Conservation (phyloP, 1,284 basidiomycete species). For the Puccinia coronata region DNA sequence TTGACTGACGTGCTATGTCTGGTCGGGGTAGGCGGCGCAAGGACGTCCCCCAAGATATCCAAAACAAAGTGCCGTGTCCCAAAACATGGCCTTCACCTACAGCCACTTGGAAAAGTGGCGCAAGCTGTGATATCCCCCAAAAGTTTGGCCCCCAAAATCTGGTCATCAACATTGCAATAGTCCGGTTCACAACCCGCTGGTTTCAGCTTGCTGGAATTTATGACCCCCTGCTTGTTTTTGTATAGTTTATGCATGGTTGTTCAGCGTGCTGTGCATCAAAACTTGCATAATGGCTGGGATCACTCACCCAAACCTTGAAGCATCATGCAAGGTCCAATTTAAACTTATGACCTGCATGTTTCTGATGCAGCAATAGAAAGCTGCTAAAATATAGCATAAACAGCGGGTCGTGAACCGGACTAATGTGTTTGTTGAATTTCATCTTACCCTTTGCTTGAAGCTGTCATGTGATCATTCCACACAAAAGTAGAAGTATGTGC, state of each 20-base stretch:
- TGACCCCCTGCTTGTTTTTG: too few species aligned
- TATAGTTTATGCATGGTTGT: too few species aligned
- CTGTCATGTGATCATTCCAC: background rate
- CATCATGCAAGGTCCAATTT: too few species aligned
- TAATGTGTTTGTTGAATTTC: slow-evolving; percentile 30
- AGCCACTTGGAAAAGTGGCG: slow-evolving; percentile 32
- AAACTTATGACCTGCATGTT: too few species aligned
- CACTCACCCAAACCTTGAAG: too few species aligned
- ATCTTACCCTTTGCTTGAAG: background rate
- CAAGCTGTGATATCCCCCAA: slow-evolving; percentile 6
- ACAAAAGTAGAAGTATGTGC: background rate
- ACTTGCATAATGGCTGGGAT: too few species aligned
- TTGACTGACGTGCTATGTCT: background rate
- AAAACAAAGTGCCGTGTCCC: background rate
- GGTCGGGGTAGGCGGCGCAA: background rate
- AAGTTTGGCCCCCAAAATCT: slow-evolving; percentile 37
- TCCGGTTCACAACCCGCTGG: too few species aligned
- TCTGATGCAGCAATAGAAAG: too few species aligned
- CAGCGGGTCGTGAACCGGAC: too few species aligned
- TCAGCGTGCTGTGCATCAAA: too few species aligned
- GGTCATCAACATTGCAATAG: slow-evolving; percentile 30
- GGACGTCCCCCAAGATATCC: slow-evolving; percentile 10
- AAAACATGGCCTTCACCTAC: slow-evolving; percentile 21
- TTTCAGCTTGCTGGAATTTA: too few species aligned
- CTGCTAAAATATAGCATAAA: too few species aligned